Percentiles rank a stretch among this genome's conserved stretches.
Conservation (phyloP, 805 yeast genomes). For the Candida glaebosa region DNA sequence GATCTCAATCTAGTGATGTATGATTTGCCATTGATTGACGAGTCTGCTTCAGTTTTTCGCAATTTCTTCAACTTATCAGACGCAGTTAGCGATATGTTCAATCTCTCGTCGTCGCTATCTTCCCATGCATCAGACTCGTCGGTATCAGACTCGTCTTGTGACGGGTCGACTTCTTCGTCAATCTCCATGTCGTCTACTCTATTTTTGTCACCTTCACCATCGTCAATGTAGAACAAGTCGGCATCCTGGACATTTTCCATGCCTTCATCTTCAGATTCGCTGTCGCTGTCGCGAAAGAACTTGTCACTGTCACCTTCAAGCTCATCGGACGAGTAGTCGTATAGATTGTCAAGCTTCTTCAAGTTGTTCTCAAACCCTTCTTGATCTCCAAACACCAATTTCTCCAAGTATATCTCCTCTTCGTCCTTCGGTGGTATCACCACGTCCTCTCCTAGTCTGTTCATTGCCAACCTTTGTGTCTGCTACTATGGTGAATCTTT, state of each 20-base stretch:
- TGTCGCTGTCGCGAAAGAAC: conserved; percentile 16
- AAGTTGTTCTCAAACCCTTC: conserved; percentile 69
- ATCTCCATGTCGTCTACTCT: conserved; percentile 27
- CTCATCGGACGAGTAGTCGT: conserved; percentile 42
- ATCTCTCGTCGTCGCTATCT: conserved; percentile 86
- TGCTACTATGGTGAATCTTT: background rate
- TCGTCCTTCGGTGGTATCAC: conserved; percentile 69
- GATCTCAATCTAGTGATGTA: conserved; percentile 64
- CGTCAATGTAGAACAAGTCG: conserved; percentile 42
- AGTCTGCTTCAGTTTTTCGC: conserved; percentile 56
- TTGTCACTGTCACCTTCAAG: conserved; percentile 20
- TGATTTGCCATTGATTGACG: conserved; percentile 51
- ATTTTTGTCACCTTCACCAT: conserved; percentile 29
- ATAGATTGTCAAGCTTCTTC: conserved; percentile 56
- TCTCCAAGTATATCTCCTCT: conserved; percentile 78
- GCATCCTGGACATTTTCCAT: conserved; percentile 32
- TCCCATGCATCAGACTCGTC: conserved; percentile 53
- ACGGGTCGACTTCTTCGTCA: conserved; percentile 18
- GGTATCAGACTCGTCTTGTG: conserved; percentile 21
- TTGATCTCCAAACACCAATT: conserved; percentile 84
- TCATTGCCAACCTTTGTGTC: conserved; percentile 5
- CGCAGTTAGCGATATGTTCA: conserved; percentile 55
- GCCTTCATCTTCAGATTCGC: conserved; percentile 29
- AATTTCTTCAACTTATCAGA: conserved; percentile 68
- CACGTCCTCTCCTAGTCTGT: conserved; percentile 16